Base-by-base conservation (phyloP, 371 early-diverging fungal genomes). In the Mortierella sp. region DNA sequence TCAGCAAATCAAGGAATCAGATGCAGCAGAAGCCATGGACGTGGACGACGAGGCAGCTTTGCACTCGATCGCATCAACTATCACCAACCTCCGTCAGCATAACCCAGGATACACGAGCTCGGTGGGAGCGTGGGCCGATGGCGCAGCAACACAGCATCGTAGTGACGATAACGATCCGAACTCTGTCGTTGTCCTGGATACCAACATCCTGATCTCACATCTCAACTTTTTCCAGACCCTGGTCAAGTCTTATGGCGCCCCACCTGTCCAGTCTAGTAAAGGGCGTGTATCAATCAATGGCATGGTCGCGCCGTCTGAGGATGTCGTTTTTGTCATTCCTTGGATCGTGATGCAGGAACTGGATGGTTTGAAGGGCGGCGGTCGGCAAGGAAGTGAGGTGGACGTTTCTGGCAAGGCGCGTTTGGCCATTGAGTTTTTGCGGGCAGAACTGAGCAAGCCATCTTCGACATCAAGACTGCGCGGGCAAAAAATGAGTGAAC, bases 261-360 rank as follows among this genome's bases (percentile, higher is more conserved):
- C 45, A 7, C 54, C 54, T 34, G 26, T 42, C 34, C 19, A n/a
- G 45, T 21, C 44, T 0, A 63, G 31, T 34, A 58, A 26, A 9
- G 26, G 34, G 14, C 63, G 63, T 2, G 63, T 0, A 16, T 63
- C 63, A 31, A 19, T 28, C 8, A 34, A 28, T 63, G 34, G 34
- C 26, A 16, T 7, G 42, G 71, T 63, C 24, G 63, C 24, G 38
- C 70, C 76, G 11, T 54, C 75, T n/a, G 50, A 34, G 8, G 63
- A 68, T 2, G 65, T 88, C 24, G 19, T 83, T 42, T 80, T 88
- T 42, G 77, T 89, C 10, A 52, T 89, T 31, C 89, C 89, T 5
- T 89, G 89, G 89, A 68, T 88, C n/a, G 89, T 89, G 9, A 79
- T 89, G 16, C 86, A 88, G 70, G 89, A 89, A 68, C 65, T 89